phyloP scores from a whole-genome alignment of 768 basidiomycete genomes.

The Boletus pseudopeckii region DNA sequence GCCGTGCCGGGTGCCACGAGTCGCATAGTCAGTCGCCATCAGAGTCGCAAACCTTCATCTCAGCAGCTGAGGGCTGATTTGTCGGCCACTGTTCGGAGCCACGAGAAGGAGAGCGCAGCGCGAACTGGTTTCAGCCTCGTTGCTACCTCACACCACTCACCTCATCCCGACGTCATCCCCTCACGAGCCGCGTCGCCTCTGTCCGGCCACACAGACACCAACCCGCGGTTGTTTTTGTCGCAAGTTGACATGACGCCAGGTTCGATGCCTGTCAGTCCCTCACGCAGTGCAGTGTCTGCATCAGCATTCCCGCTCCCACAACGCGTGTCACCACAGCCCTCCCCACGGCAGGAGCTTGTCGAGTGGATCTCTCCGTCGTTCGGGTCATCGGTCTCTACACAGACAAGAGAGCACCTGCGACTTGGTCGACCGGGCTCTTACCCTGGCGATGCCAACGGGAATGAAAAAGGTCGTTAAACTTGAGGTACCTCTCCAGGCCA shows the following conservation, averaged over 20 bases:
- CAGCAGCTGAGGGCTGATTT: slow-evolving; percentile 31
- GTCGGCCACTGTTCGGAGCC: slow-evolving; percentile 25
- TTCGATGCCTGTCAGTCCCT: slow-evolving; percentile 14
- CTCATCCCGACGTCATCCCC: slow-evolving; percentile 25
- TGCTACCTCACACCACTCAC: slow-evolving; percentile 23
- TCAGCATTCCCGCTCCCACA: slow-evolving; percentile 15
- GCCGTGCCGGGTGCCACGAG: slow-evolving; percentile 27
- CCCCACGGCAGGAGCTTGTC: slow-evolving; percentile 25
- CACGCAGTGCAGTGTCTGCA: slow-evolving; percentile 12
- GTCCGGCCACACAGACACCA: slow-evolving; percentile 16
- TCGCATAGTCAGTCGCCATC: slow-evolving; percentile 24
- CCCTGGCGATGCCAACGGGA: slow-evolving; percentile 30
- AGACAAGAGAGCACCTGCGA: slow-evolving; percentile 14
- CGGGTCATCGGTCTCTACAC: slow-evolving; percentile 15
- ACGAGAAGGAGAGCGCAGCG: slow-evolving; percentile 24
- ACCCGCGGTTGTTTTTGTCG: slow-evolving; percentile 19
- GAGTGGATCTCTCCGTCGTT: slow-evolving; percentile 24
- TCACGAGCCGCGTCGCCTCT: slow-evolving; percentile 24
- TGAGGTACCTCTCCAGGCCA: slow-evolving; percentile 1
- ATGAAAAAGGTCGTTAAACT: slow-evolving; percentile 24
- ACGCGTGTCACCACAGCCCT: slow-evolving; percentile 30
- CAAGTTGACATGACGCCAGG: slow-evolving; percentile 13
- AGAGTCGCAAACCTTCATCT: slow-evolving; percentile 30
- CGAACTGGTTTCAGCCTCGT: slow-evolving; percentile 32
- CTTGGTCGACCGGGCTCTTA: slow-evolving; percentile 21